These are phyloP conservation scores for Emergomyces pasteurianus DNA, from an alignment of 2,329 filamentous ascomycete genomes.

Conservation along the genomic window DNA sequence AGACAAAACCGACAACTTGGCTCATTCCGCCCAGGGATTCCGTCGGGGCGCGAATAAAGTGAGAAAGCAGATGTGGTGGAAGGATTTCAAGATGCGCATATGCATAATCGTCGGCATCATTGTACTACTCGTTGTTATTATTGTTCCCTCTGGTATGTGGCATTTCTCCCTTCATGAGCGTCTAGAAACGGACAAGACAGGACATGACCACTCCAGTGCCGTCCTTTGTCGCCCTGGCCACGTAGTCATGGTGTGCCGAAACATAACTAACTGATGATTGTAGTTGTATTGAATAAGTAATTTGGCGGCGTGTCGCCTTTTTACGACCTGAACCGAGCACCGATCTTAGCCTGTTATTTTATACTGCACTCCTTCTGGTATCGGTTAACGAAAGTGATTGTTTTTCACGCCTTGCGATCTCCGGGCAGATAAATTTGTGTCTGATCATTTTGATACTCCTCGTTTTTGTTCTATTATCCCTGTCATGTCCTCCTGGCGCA, in stretches of 20 bases:
- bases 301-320: neutral
- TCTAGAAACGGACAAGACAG: no score
- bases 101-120: conserved; percentile 87
- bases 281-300: conserved; percentile 9
- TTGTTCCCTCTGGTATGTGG: conserved; percentile 74
- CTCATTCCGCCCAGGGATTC: conserved; percentile 87
- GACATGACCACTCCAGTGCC: neutral
- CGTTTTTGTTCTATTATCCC: neutral
- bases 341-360: neutral
- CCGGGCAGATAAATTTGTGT: neutral
- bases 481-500: neutral
- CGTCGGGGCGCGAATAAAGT: conserved; percentile 92
- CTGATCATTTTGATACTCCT: neutral
- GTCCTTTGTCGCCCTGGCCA: neutral
- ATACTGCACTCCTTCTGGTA: neutral
- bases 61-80: conserved; percentile 99
- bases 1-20: conserved; percentile 88
- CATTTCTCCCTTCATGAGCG: neutral
- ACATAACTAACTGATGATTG: conserved; percentile 4
- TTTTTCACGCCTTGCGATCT: neutral
- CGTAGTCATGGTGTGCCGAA: neutral
- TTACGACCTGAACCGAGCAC: neutral
- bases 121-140: conserved; percentile 83
- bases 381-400: neutral
- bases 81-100: conserved; percentile 99